Evolutionary conservation across 2,329 filamentous ascomycete genomes (phyloP).

Genomic region (Fusarium cicatricum): DNA sequence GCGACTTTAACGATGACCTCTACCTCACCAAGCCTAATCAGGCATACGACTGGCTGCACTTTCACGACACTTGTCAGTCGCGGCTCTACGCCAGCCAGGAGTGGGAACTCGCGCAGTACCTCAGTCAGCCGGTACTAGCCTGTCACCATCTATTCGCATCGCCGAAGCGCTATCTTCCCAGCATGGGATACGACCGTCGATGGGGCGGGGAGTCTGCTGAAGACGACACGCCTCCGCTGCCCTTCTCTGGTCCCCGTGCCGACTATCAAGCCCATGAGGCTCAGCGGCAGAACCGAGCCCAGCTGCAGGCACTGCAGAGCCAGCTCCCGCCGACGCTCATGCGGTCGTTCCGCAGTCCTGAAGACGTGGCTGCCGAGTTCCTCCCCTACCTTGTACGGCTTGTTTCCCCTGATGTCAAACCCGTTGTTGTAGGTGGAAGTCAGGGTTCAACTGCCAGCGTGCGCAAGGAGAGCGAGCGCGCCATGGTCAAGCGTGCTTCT

Average conservation of each 20-base stretch:
- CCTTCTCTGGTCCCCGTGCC: constrained; percentile 84
- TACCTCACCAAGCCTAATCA: constrained; percentile 86
- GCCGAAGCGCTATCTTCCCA: constrained; percentile 60
- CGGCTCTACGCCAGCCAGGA: constrained; percentile 85
- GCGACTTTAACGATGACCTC: constrained; percentile 92
- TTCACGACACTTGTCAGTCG: constrained; percentile 85
- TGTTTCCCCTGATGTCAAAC: constrained; percentile 88
- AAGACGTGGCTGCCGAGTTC: constrained; percentile 81
- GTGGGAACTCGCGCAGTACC: constrained; percentile 90
- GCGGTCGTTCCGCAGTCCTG: constrained; percentile 80
- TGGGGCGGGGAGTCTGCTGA: constrained; percentile 56
- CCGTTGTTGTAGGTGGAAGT: constrained; percentile 80
- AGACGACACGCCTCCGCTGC: constrained; percentile 63
- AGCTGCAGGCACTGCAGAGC: constrained; percentile 76
- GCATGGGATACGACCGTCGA: constrained; percentile 52
- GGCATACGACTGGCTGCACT: constrained; percentile 95
- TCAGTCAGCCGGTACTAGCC: constrained; percentile 85
- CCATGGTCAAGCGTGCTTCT: constrained; percentile 81
- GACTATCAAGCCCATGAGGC: constrained; percentile 84
- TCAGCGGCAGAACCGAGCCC: constrained; percentile 77
- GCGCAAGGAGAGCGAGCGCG: constrained; percentile 83
- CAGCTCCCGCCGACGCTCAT: constrained; percentile 75
- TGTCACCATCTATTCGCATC: constrained; percentile 93
- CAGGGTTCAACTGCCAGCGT: constrained; percentile 80
- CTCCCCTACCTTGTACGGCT: constrained; percentile 86